A percentile compares a stretch with the other conserved stretches of the same genome.
phyloP scores from a whole-genome alignment of 257 asterid species.

The Fraxinus pennsylvanica region DNA sequence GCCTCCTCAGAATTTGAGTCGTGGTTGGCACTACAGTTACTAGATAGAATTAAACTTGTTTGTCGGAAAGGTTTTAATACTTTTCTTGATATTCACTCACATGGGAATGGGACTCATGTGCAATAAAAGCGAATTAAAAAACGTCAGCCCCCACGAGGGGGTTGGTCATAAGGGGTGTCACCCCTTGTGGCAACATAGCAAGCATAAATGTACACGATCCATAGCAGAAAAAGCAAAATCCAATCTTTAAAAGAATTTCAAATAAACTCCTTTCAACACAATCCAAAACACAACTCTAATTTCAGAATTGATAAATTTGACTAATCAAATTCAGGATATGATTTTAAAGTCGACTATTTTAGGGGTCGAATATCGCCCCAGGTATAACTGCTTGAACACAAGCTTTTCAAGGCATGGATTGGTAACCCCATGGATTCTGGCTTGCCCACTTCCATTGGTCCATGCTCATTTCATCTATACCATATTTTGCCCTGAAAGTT shows the following conservation, averaged over 20 bases:
- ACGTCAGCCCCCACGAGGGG: no score
- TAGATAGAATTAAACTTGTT: no score
- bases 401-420: slow-evolving; percentile 36
- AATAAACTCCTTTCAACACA: not conserved
- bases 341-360: not conserved
- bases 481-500: slow-evolving; percentile 79
- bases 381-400: not conserved
- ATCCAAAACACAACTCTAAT: not conserved
- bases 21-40: no score
- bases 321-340: not conserved
- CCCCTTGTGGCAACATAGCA: no score
- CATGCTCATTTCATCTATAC: slow-evolving; percentile 86
- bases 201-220: no score
- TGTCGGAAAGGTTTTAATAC: no score
- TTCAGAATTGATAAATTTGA: not conserved
- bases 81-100: no score
- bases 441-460: slow-evolving; percentile 98
- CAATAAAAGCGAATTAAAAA: no score
- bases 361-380: not conserved
- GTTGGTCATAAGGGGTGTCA: no score
- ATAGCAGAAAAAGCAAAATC: not conserved
- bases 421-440: slow-evolving; percentile 78
- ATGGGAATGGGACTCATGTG: no score
- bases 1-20: no score
- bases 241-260: not conserved